Evolutionary conservation across 2,329 filamentous ascomycete species (phyloP).

Genomic region (Calonectria pseudoreteaudii): DNA sequence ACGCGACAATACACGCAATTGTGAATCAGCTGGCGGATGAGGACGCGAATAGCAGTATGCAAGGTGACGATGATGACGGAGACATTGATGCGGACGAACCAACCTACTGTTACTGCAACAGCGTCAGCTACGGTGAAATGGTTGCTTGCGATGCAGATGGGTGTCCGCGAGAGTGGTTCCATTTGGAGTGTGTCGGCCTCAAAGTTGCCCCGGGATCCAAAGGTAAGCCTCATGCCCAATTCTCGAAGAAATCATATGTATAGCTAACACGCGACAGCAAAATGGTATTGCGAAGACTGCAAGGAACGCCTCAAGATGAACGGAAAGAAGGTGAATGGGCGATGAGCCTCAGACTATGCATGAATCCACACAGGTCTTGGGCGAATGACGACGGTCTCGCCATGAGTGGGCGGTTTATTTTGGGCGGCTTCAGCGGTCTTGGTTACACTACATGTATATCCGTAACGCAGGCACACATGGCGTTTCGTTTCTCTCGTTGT

Average conservation of each 20-base stretch:
- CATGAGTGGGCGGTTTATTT: slow-evolving; percentile 26
- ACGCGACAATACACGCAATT: slow-evolving; percentile 53
- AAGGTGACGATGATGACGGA: slow-evolving; percentile 58
- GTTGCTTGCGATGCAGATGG: slow-evolving; percentile 81
- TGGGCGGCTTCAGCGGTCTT: slow-evolving; percentile 26
- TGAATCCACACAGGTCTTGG: slow-evolving; percentile 25
- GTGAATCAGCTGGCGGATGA: slow-evolving; percentile 54
- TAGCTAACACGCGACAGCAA: slow-evolving; percentile 64
- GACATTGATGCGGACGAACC: slow-evolving; percentile 79
- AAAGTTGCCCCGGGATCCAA: slow-evolving; percentile 82
- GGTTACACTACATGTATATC: slow-evolving; percentile 34
- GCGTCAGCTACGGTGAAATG: slow-evolving; percentile 87
- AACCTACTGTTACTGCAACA: slow-evolving; percentile 83
- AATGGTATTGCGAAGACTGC: slow-evolving; percentile 87
- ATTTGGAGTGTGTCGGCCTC: slow-evolving; percentile 83
- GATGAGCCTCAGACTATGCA: slow-evolving; percentile 46
- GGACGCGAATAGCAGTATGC: slow-evolving; percentile 56
- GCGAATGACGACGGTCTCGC: slow-evolving; percentile 32
- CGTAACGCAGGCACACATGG: slow-evolving; percentile 31
- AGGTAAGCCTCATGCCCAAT: slow-evolving; percentile 63
- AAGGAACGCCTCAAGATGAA: slow-evolving; percentile 72
- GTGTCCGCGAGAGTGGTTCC: slow-evolving; percentile 85
- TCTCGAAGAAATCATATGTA: not conserved
- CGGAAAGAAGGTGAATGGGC: slow-evolving; percentile 63
- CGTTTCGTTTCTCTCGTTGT: slow-evolving; percentile 33